Evolutionary conservation across 1,139 yeast species (phyloP).

Genomic region (Petasospora fabianii): DNA sequence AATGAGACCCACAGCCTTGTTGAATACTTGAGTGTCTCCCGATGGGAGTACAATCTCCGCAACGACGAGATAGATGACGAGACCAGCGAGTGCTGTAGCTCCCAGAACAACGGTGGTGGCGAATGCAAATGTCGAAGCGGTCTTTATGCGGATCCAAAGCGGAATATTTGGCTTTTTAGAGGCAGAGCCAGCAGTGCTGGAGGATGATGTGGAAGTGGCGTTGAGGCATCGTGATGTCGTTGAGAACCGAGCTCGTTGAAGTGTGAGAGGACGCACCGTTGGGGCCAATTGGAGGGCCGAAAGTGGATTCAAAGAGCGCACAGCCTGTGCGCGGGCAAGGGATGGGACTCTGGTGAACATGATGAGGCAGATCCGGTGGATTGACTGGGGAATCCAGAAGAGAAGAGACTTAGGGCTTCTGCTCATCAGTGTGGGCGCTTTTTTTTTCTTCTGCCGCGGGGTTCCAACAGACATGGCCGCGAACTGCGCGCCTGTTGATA

Average conservation of each 20-base stretch:
- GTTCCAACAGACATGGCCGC: no score
- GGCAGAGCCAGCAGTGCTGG: background rate
- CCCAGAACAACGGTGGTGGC: slow-evolving; percentile 63
- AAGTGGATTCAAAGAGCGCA: background rate
- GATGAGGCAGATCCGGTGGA: no score
- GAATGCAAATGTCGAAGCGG: slow-evolving; percentile 58
- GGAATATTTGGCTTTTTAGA: slow-evolving; percentile 22
- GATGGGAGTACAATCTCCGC: slow-evolving; percentile 82
- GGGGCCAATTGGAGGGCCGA: background rate
- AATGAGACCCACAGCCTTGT: slow-evolving; percentile 74
- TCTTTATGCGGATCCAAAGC: slow-evolving; percentile 39
- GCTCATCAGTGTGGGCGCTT: no score
- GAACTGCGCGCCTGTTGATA: no score
- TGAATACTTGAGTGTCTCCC: slow-evolving; percentile 87
- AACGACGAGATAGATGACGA: slow-evolving; percentile 73
- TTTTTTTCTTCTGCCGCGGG: no score
- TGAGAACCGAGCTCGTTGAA: background rate
- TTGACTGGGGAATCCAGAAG: no score
- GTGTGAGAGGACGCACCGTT: background rate
- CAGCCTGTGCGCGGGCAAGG: background rate
- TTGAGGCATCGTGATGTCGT: slow-evolving; percentile 6
- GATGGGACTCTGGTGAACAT: background rate
- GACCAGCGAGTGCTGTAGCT: slow-evolving; percentile 61
- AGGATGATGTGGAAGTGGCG: background rate
- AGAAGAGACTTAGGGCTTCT: no score